These are phyloP conservation scores for Phalaenopsis aphrodite DNA, from an alignment of 106 monocot species.

Conservation along the genomic window DNA sequence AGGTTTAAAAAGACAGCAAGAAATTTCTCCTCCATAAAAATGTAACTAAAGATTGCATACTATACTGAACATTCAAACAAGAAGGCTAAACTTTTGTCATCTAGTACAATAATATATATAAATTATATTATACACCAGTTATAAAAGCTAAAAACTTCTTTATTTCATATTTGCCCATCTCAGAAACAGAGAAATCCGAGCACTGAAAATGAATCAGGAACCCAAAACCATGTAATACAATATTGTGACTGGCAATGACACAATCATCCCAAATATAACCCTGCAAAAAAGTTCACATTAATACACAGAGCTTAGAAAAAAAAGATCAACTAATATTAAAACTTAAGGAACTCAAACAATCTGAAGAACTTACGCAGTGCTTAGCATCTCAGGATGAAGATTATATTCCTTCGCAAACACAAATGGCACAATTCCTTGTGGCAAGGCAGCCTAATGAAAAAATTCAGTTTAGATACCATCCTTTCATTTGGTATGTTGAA, in stretches of 20 bases:
- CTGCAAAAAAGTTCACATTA: not conserved
- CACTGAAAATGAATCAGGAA: not conserved
- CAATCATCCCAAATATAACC: conserved; percentile 25
- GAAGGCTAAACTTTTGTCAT: no score
- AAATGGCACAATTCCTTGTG: conserved; percentile 46
- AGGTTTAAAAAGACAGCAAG: no score
- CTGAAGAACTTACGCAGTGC: conserved; percentile 20
- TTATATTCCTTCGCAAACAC: conserved; percentile 53
- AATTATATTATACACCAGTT: no score
- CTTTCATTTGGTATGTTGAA: not conserved
- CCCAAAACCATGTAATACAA: conserved; percentile 14
- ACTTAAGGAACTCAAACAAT: not conserved
- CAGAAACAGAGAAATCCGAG: not conserved
- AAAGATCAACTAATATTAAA: not conserved
- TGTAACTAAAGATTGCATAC: no score
- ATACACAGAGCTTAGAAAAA: not conserved
- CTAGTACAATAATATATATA: no score
- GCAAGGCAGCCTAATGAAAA: conserved; percentile 27
- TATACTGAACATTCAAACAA: no score
- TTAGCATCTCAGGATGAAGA: conserved; percentile 26
- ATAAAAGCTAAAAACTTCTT: no score
- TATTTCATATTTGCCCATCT: no score
- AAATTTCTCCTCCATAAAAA: no score
- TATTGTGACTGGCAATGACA: conserved; percentile 20
- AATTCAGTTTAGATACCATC: no score